Evolutionary conservation across 2,329 filamentous ascomycete genomes (phyloP).

Genomic region (Alternaria metachromatica): DNA sequence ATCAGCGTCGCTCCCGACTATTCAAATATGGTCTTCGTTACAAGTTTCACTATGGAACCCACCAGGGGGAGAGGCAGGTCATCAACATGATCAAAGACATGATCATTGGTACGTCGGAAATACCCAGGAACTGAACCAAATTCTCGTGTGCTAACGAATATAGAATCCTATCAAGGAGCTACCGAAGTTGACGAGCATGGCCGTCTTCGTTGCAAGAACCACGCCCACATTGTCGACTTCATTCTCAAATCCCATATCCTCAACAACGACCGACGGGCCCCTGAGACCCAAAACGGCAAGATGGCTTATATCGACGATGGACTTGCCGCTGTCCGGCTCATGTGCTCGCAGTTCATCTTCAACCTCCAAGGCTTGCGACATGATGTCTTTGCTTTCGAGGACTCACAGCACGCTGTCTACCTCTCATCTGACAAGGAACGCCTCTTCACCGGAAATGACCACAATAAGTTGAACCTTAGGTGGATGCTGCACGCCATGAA

Average conservation of each 20-base stretch:
- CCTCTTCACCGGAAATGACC: conserved; percentile 44
- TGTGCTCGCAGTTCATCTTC: conserved; percentile 43
- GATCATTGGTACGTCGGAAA: conserved; percentile 51
- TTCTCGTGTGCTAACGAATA: background rate
- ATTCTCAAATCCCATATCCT: conserved; percentile 36
- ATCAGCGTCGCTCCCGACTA: conserved; percentile 39
- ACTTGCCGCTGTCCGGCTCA: conserved; percentile 41
- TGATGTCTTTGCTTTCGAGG: conserved; percentile 49
- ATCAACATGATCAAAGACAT: conserved; percentile 51
- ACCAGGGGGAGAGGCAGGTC: conserved; percentile 39
- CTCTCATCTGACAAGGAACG: conserved; percentile 38
- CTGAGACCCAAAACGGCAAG: conserved; percentile 7
- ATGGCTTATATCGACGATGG: conserved; percentile 11
- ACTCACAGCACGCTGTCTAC: conserved; percentile 57
- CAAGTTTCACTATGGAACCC: conserved; percentile 28
- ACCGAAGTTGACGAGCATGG: conserved; percentile 22
- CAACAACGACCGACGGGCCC: conserved; percentile 31
- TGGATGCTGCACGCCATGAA: conserved; percentile 58
- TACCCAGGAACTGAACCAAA: background rate
- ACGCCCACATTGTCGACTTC: conserved; percentile 40
- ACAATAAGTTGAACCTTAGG: conserved; percentile 51
- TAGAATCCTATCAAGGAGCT: conserved; percentile 42
- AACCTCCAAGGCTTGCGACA: conserved; percentile 17
- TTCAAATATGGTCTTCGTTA: conserved; percentile 26
- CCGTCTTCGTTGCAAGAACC: conserved; percentile 44